Evolutionary conservation across 176 grass and related monocot species (phyloP).

Genomic region (Juncus effusus): DNA sequence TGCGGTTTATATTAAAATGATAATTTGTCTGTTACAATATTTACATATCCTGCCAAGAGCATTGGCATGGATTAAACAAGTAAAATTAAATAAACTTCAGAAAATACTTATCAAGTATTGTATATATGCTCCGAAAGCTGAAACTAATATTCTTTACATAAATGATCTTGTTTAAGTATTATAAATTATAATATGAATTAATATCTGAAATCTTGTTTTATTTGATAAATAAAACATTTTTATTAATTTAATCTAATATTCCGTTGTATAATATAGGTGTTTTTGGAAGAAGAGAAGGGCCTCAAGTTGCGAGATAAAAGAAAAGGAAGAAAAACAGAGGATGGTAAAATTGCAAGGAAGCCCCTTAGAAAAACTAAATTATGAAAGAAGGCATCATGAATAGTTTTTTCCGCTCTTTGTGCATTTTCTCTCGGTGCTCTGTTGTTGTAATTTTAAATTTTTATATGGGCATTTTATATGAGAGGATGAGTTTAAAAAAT

Average conservation of each 20-base stretch:
- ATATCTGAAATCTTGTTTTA: too few species aligned
- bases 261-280: slow-evolving; percentile 16
- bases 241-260: slow-evolving; percentile 10
- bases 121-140: too few species aligned
- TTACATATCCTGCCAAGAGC: too few species aligned
- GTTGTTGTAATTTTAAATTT: slow-evolving; percentile 23
- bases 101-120: too few species aligned
- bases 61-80: too few species aligned
- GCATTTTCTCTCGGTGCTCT: slow-evolving; percentile 7
- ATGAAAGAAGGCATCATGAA: slow-evolving; percentile 14
- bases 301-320: slow-evolving; percentile 18
- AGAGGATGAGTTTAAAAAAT: slow-evolving; percentile 12
- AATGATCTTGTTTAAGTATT: too few species aligned
- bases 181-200: too few species aligned
- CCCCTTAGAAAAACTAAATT: slow-evolving; percentile 21
- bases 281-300: slow-evolving; percentile 30
- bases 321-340: neutral
- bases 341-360: slow-evolving; percentile 12
- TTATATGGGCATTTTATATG: slow-evolving; percentile 21
- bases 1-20: too few species aligned
- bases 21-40: too few species aligned
- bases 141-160: neutral
- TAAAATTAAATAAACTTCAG: too few species aligned
- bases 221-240: neutral
- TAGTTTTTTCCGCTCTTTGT: slow-evolving; percentile 14